Evolutionary conservation across 371 early-diverging fungal species (phyloP).

Genomic region (Cokeromyces recurvatus): DNA sequence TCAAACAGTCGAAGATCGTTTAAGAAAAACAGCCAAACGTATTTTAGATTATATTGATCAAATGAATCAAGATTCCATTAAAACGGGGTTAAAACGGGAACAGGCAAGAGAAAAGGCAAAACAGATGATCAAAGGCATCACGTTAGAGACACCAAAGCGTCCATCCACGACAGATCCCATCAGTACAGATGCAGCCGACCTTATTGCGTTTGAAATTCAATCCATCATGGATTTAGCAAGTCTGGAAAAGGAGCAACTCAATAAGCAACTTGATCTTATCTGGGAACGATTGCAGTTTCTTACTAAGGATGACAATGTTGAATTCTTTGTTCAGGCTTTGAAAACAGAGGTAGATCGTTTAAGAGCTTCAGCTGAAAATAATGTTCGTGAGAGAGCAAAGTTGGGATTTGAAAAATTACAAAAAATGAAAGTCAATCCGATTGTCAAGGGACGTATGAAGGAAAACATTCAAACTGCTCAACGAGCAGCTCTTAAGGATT

Average conservation of each 20-base stretch:
- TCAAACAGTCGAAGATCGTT: too few species aligned
- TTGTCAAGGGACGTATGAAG: not conserved
- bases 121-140: too few species aligned
- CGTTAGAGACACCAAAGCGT: too few species aligned
- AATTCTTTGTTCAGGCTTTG: constrained; percentile 1
- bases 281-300: not conserved
- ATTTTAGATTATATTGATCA: too few species aligned
- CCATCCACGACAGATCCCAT: too few species aligned
- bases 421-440: not conserved
- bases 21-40: too few species aligned
- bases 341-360: constrained; percentile 9
- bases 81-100: too few species aligned
- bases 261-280: not conserved
- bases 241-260: not conserved
- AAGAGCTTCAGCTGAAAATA: constrained; percentile 6
- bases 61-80: too few species aligned
- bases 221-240: constrained; percentile 1
- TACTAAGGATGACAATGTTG: not conserved
- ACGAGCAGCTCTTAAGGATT: not conserved
- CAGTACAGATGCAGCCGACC: too few species aligned
- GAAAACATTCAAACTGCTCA: not conserved
- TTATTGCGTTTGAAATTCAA: constrained; percentile 3
- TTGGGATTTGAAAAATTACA: not conserved
- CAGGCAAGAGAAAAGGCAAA: too few species aligned
- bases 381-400: constrained; percentile 4